A percentile compares a stretch with the other conserved stretches of the same genome.
These are phyloP conservation scores for Entomortierella parvispora DNA, from an alignment of 192 early-diverging fungal species.

Conservation along the genomic window DNA sequence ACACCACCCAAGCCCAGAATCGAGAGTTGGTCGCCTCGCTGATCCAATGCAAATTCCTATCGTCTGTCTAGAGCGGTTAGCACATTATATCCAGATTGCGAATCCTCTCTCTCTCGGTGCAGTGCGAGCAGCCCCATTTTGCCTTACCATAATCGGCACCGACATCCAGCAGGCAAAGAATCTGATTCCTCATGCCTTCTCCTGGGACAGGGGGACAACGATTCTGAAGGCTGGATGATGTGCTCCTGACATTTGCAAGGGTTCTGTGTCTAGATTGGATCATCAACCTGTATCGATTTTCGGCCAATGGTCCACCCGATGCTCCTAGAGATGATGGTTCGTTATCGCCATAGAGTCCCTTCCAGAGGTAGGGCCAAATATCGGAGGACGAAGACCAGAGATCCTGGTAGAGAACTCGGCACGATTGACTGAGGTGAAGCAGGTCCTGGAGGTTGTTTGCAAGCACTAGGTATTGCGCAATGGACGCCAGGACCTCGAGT, in stretches of 20 bases:
- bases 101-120: no score
- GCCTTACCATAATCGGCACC: no score
- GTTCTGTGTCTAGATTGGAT: no score
- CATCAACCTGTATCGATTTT: no score
- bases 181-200: no score
- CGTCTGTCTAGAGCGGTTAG: neutral
- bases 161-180: no score
- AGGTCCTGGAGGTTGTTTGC: slow-evolving; percentile 1
- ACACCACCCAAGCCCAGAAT: neutral
- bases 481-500: neutral
- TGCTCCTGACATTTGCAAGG: no score
- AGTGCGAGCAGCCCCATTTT: no score
- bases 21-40: neutral
- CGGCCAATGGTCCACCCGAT: no score
- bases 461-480: slow-evolving; percentile 1
- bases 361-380: slow-evolving; percentile 7
- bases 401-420: neutral
- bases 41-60: slow-evolving; percentile 3
- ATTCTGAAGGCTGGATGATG: no score
- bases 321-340: neutral
- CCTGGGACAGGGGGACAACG: no score
- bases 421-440: slow-evolving; percentile 1
- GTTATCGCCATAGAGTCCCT: neutral
- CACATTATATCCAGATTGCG: neutral
- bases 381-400: slow-evolving; percentile 2